phyloP scores from a whole-genome alignment of 1,139 yeast species.

The Zhuliangozyma blackwelliae region DNA sequence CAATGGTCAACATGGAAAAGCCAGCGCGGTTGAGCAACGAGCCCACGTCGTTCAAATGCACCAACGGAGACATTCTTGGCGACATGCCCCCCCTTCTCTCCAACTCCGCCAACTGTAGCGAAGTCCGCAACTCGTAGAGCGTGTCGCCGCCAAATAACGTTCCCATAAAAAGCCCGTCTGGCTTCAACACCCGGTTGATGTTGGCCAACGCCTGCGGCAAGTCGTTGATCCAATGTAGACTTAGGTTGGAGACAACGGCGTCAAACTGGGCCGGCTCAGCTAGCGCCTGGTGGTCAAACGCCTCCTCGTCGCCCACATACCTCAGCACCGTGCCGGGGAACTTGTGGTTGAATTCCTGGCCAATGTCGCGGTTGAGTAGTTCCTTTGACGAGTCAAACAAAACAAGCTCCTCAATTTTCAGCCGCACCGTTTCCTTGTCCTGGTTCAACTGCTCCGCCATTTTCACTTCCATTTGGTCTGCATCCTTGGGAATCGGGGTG shows the following conservation, averaged over 20 bases:
- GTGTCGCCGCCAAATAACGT: slow-evolving; percentile 87
- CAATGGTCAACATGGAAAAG: slow-evolving; percentile 75
- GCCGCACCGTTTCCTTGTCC: slow-evolving; percentile 49
- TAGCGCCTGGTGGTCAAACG: slow-evolving; percentile 38
- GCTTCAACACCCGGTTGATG: slow-evolving; percentile 60
- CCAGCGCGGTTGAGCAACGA: slow-evolving; percentile 69
- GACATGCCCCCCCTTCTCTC: slow-evolving; percentile 78
- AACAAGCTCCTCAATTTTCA: slow-evolving; percentile 51
- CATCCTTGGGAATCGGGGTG: slow-evolving; percentile 22
- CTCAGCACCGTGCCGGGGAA: slow-evolving; percentile 44
- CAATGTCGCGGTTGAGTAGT: slow-evolving; percentile 49
- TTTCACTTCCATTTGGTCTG: slow-evolving; percentile 25
- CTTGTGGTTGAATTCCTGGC: slow-evolving; percentile 28
- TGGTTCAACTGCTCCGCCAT: slow-evolving; percentile 39
- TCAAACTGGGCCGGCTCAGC: slow-evolving; percentile 49
- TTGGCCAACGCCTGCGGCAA: slow-evolving; percentile 59
- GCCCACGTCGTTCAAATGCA: slow-evolving; percentile 75
- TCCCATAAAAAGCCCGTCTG: slow-evolving; percentile 81
- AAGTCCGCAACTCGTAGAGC: slow-evolving; percentile 71
- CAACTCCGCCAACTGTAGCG: slow-evolving; percentile 76
- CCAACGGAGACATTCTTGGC: slow-evolving; percentile 78
- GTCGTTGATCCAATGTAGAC: slow-evolving; percentile 85
- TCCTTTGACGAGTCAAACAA: slow-evolving; percentile 65
- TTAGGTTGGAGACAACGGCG: slow-evolving; percentile 69
- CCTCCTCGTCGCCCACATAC: slow-evolving; percentile 66